Percentiles rank a stretch among this genome's conserved stretches.
Evolutionary conservation across 2,329 filamentous ascomycete species (phyloP).

Genomic region (Beauveria sp.): DNA sequence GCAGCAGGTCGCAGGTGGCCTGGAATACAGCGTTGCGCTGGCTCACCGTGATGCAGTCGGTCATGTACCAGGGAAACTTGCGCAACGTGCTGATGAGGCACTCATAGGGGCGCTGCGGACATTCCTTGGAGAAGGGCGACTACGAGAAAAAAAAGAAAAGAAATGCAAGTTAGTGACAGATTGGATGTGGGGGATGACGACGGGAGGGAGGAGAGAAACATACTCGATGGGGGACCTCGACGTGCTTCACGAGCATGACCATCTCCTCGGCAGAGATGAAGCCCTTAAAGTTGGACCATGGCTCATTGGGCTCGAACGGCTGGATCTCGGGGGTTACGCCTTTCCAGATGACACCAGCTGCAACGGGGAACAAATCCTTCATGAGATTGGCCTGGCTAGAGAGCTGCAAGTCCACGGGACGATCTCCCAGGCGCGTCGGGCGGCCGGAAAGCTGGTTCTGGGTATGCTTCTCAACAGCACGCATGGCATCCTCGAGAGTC

Average conservation of each 20-base stretch:
- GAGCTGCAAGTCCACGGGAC: conserved; percentile 48
- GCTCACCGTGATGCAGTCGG: conserved; percentile 47
- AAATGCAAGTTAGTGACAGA: conserved; percentile 4
- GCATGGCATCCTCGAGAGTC: conserved; percentile 43
- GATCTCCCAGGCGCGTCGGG: conserved; percentile 45
- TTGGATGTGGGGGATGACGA: not conserved
- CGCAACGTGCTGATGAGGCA: conserved; percentile 55
- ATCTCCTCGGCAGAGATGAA: conserved; percentile 57
- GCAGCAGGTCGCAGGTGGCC: conserved; percentile 41
- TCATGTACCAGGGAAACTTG: conserved; percentile 56
- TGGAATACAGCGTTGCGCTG: conserved; percentile 48
- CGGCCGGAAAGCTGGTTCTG: conserved; percentile 31
- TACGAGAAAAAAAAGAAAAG: conserved; percentile 19
- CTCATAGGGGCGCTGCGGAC: conserved; percentile 58
- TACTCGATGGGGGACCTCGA: conserved; percentile 54
- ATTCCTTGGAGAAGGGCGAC: conserved; percentile 53
- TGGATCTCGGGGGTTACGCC: conserved; percentile 35
- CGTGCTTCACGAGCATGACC: conserved; percentile 55
- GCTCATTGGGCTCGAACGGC: conserved; percentile 25
- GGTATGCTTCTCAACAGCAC: conserved; percentile 42
- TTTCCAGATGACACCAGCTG: conserved; percentile 48
- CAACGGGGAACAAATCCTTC: conserved; percentile 53
- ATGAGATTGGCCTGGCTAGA: conserved; percentile 51
- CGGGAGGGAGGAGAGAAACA: conserved; percentile 22
- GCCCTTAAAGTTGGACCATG: conserved; percentile 48